Base-by-base conservation (phyloP, 441 rosid genomes). In the Pelargonium cotyledonis region DNA sequence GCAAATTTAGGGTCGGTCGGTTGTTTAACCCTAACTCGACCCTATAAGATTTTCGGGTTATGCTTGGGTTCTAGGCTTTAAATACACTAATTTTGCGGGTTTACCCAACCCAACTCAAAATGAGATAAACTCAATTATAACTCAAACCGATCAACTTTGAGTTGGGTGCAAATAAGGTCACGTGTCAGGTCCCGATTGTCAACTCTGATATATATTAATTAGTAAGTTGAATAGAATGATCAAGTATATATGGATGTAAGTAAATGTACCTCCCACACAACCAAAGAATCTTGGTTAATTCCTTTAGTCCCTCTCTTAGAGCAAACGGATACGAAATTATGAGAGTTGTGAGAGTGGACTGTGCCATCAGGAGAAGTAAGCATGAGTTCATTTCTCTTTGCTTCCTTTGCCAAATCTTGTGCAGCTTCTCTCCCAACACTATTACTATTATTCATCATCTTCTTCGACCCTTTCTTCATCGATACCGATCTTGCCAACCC, bases 251-350 rank as follows among this genome's bases (percentile, higher is more conserved):
- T 31, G 23, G 19, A 55, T 23, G 19, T 14, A n/a, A 18, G 7
- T 23, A 0, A 1, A 65, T 62, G 38, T 81, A 93, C 98, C 94
- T 94, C 91, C 97, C 97, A 94, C 35, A 89, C 92, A 53, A 87
- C 70, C 18, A 90, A 79, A 66, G 83, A 80, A 57, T 94, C 97
- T 79, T 94, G 97, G 70, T 91, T 94, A 31, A 80, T 81, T 64
- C 96, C 97, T 73, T 94, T 94, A 68, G 80, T 82, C 7, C 99
- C 97, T 83, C 86, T 81, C 77, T 81, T 86, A 41, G 97, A 83
- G 83, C 82, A 94, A 41, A 84, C 78, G 2, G 95, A 87, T 53
- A 89, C 87, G 46, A 85, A 71, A 70, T 84, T 78, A 61, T 76
- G 74, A 0, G 92, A 85, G 38, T 65, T 82, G 53, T 75, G 79